Base-by-base conservation (phyloP, 225 moss, liverwort and hornwort species). In the Thuidium tamariscinum region DNA sequence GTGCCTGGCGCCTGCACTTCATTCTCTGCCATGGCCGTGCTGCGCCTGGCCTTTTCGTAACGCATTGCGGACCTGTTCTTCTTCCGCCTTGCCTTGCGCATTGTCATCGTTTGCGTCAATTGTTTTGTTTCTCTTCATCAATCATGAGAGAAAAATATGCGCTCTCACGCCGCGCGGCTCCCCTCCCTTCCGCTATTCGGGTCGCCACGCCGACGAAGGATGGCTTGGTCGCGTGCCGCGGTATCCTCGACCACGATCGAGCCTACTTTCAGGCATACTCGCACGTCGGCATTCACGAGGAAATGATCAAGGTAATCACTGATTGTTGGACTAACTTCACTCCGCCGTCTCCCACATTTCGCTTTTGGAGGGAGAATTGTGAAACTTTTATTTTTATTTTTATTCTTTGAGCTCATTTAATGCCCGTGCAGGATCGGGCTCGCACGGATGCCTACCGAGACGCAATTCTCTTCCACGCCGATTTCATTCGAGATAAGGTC, bases 241-340 rank as follows among this genome's bases (percentile, higher is more conserved):
- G 75, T 81, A 89, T 92, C 82, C 87, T 89, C 67, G 98, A 98
- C n/a, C 95, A 98, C 57, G 98, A 98, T 92, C 95, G 94, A 57
- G 98, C 98, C n/a, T 98, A 98, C 87, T 98, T 98, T 61, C 98
- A 96, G 57, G 94, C 98, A 49, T 98, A 98, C 88, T 95, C 98
- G 37, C 97, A 98, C 82, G 94, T 98, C 70, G 97, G 98, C 77
- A 95, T 98, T 87, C 98, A 98, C 87, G 98, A 98, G 86, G 98
- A 98, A 86, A 98, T 98, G 98, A 97, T 97, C 77, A 98, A 98
- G 94, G 95, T 93, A 48, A 67, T 48, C 21, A 20, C 36, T 46
- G 9, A 21, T 77, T 36, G 17, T 74, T 60, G 74, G 63, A 15
- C 25, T 37, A 60, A 44, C 62, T 77, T 79, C 72, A 34, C 19